These are phyloP conservation scores for Salix exigua DNA, from an alignment of 345 rosid species.

Conservation along the genomic window DNA sequence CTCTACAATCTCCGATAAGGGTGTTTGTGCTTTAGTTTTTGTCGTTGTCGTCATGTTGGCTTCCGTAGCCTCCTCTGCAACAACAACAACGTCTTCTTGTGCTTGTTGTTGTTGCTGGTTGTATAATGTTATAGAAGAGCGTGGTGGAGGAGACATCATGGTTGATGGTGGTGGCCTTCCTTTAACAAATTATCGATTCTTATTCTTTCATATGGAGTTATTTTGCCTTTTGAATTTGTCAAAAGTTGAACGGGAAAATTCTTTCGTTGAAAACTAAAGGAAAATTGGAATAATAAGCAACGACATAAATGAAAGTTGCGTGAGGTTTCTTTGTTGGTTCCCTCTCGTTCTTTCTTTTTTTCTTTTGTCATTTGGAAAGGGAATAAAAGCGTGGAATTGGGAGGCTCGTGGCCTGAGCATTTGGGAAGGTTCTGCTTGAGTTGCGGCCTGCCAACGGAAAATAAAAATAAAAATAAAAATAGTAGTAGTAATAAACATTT, in stretches of 20 bases:
- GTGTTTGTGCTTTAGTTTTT: conserved; percentile 12
- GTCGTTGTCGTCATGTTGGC: neutral
- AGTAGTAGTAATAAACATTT: neutral
- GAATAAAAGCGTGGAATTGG: neutral
- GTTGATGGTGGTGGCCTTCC: neutral
- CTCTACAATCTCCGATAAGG: conserved; percentile 46
- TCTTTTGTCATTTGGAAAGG: neutral
- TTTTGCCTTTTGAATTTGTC: neutral
- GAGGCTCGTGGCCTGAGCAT: neutral
- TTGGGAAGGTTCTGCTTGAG: conserved; percentile 12
- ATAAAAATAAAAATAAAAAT: neutral
- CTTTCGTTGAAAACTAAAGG: neutral
- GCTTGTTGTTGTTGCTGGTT: neutral
- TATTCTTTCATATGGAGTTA: neutral
- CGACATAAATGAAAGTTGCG: neutral
- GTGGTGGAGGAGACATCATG: too few relatives aligned
- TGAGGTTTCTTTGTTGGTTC: neutral
- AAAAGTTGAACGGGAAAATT: neutral
- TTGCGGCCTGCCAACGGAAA: conserved; percentile 26
- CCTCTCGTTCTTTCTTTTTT: too few relatives aligned
- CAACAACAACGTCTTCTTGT: neutral
- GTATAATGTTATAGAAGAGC: neutral
- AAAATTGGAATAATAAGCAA: neutral
- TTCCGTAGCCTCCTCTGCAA: neutral
- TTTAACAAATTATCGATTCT: neutral